Percentiles rank a stretch among this genome's conserved stretches.
Conservation (phyloP, 257 asterid species). For the Solanum piurae region DNA sequence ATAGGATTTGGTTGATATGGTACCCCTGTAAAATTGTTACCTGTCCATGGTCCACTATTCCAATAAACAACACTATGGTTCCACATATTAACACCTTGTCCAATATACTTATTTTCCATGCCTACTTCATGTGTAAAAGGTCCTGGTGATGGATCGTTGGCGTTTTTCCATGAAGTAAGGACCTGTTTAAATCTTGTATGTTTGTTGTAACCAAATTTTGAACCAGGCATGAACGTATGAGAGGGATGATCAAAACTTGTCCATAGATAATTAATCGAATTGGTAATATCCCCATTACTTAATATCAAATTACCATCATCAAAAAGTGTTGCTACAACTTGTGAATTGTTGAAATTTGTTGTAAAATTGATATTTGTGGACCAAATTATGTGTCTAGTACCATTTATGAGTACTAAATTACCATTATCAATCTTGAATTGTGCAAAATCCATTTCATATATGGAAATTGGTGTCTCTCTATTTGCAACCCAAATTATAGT, state of each 20-base stretch:
- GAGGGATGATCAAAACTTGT: not conserved
- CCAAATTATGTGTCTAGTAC: not conserved
- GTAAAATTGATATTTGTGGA: not conserved
- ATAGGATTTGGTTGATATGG: not conserved
- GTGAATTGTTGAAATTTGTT: not conserved
- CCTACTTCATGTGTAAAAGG: not conserved
- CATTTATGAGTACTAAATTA: not conserved
- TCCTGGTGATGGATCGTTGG: not conserved
- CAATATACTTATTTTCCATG: not conserved
- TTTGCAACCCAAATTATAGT: slow-evolving; percentile 1
- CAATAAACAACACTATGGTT: not conserved
- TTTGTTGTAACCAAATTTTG: not conserved
- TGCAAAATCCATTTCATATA: not conserved
- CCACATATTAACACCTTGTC: not conserved
- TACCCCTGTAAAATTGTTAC: not conserved
- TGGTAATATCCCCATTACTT: not conserved
- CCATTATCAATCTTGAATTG: not conserved
- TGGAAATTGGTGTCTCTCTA: not conserved
- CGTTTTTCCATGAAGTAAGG: not conserved
- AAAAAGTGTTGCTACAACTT: not conserved
- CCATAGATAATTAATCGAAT: not conserved
- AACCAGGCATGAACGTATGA: not conserved
- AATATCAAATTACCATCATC: not conserved
- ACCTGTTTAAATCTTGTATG: not conserved
- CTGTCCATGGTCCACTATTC: slow-evolving; percentile 2